phyloP scores from a whole-genome alignment of 306 rosid genomes.

The Lotus japonicus region DNA sequence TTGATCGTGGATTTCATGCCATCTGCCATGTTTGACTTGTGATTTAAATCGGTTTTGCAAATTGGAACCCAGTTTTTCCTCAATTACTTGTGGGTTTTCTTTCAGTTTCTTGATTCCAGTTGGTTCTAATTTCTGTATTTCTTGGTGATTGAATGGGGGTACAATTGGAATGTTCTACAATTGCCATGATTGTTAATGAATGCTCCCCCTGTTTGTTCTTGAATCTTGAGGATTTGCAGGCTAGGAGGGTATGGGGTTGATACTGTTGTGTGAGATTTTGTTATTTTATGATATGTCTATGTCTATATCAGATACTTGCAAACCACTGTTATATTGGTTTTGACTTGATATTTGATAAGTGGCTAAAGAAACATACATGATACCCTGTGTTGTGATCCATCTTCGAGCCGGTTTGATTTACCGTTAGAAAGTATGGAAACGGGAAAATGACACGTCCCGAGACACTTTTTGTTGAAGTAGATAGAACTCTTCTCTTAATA shows the following conservation, averaged over 20 bases:
- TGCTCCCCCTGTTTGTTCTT: too few species aligned
- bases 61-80: background rate
- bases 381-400: background rate
- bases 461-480: too few species aligned
- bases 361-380: background rate
- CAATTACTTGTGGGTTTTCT: background rate
- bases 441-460: too few species aligned
- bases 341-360: background rate
- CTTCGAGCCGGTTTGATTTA: too few species aligned
- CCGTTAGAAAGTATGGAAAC: too few species aligned
- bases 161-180: background rate
- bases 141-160: too few species aligned
- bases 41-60: slow-evolving; percentile 4
- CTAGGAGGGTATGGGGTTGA: too few species aligned
- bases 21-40: background rate
- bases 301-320: too few species aligned
- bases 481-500: background rate
- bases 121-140: too few species aligned
- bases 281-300: background rate
- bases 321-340: too few species aligned
- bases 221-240: too few species aligned
- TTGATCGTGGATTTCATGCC: slow-evolving; percentile 23
- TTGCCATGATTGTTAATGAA: background rate
- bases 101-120: slow-evolving; percentile 1
- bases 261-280: background rate